A percentile compares a stretch with the other conserved stretches of the same genome.
phyloP scores from a whole-genome alignment of 257 asterid genomes.

The Przewalskia tangutica region DNA sequence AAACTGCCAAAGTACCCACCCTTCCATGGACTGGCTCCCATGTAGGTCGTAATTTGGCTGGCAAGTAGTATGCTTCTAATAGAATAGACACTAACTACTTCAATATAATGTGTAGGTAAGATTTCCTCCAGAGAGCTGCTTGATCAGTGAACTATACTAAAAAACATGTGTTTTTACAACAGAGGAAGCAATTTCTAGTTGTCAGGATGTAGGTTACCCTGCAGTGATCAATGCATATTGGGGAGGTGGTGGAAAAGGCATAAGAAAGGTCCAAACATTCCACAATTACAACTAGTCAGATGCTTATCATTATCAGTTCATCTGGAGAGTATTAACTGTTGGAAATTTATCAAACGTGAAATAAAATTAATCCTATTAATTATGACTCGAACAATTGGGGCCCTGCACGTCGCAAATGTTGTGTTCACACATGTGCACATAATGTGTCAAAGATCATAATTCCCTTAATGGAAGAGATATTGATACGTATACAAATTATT shows the following conservation, averaged over 20 bases:
- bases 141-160: slow-evolving; percentile 60
- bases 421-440: no score
- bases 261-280: slow-evolving; percentile 58
- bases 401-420: no score
- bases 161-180: slow-evolving; percentile 90
- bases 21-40: slow-evolving; percentile 99
- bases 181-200: slow-evolving; percentile 90
- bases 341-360: no score
- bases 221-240: slow-evolving; percentile 99
- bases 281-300: neutral
- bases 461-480: no score
- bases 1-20: slow-evolving; percentile 94
- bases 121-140: slow-evolving; percentile 61
- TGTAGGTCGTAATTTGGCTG: slow-evolving; percentile 30
- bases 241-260: slow-evolving; percentile 99
- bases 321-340: neutral
- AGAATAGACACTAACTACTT: no score
- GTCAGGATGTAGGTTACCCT: slow-evolving; percentile 92
- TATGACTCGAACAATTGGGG: no score
- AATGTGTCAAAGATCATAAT: no score
- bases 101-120: slow-evolving; percentile 30
- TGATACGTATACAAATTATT: no score
- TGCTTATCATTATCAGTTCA: slow-evolving; percentile 1
- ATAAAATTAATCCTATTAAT: no score
- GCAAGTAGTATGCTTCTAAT: no score